Conservation (phyloP, 2,329 filamentous ascomycete genomes). For the Tolypocladium cylindrosporum region DNA sequence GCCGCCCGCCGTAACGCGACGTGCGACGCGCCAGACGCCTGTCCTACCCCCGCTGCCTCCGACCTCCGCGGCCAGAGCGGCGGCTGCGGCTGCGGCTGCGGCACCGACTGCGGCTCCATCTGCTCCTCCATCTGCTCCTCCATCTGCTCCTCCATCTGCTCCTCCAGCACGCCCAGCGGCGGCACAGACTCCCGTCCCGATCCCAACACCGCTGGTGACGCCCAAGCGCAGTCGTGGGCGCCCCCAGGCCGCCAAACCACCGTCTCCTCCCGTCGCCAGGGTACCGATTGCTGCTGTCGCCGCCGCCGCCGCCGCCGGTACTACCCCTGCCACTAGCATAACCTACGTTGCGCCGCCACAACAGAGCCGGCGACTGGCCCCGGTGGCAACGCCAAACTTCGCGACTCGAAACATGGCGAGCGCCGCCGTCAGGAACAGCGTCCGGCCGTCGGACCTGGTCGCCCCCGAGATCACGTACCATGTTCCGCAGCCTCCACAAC, state of each 20-base stretch:
- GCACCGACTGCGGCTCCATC: neutral
- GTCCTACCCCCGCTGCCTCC: constrained; percentile 17
- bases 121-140: neutral
- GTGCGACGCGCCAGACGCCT: constrained; percentile 29
- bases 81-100: constrained; percentile 1
- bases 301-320: neutral
- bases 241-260: neutral
- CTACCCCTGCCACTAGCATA: neutral
- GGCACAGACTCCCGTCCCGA: constrained; percentile 9
- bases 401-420: neutral
- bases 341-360: neutral
- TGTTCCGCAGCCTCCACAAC: constrained; percentile 21
- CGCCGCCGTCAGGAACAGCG: constrained; percentile 10
- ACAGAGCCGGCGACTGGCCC: neutral
- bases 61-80: constrained; percentile 3
- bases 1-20: constrained; percentile 18
- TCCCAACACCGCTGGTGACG: constrained; percentile 8
- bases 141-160: neutral
- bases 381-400: neutral
- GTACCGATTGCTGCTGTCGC: neutral
- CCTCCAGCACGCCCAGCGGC: constrained; percentile 4
- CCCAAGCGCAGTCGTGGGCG: constrained; percentile 12
- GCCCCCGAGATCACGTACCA: constrained; percentile 32
- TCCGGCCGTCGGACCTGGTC: constrained; percentile 24
- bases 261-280: neutral